Percentiles rank a stretch among this genome's conserved stretches.
Conservation (phyloP, 345 rosid genomes). For the Laguncularia racemosa region DNA sequence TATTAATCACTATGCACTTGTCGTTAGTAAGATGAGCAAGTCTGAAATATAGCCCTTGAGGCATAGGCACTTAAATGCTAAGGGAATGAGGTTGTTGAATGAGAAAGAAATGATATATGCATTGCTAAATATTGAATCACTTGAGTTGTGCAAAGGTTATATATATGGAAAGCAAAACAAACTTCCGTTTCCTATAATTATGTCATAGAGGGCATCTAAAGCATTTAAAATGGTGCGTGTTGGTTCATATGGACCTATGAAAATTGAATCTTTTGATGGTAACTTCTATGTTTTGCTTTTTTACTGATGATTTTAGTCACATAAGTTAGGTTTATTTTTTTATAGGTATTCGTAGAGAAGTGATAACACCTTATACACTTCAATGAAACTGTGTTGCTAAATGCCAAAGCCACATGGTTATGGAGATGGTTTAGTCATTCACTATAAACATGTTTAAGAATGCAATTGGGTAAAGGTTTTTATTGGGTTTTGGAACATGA, state of each 20-base stretch:
- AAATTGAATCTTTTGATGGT: conserved; percentile 1
- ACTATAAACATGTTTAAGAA: too few species aligned
- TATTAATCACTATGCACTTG: neutral
- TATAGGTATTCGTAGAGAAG: too few species aligned
- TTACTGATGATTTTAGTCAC: conserved; percentile 5
- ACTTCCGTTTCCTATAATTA: neutral
- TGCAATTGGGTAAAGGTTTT: too few species aligned
- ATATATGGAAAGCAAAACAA: neutral
- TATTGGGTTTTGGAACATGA: too few species aligned
- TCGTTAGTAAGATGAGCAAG: too few species aligned
- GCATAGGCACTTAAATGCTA: too few species aligned
- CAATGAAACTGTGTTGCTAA: too few species aligned
- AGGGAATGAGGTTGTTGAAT: too few species aligned
- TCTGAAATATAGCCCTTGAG: too few species aligned
- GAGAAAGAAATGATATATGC: neutral
- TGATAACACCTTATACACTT: too few species aligned
- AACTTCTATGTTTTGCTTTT: conserved; percentile 2
- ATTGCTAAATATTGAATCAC: neutral
- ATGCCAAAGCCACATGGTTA: too few species aligned
- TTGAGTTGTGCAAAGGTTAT: neutral
- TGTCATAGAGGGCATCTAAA: neutral
- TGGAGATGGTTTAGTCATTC: too few species aligned
- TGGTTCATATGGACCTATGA: conserved; percentile 2
- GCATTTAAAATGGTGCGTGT: conserved; percentile 9
- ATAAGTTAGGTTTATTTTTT: conserved; percentile 6